Base-by-base conservation (phyloP, 2,329 filamentous ascomycete species). In the Elsinoe perseae region DNA sequence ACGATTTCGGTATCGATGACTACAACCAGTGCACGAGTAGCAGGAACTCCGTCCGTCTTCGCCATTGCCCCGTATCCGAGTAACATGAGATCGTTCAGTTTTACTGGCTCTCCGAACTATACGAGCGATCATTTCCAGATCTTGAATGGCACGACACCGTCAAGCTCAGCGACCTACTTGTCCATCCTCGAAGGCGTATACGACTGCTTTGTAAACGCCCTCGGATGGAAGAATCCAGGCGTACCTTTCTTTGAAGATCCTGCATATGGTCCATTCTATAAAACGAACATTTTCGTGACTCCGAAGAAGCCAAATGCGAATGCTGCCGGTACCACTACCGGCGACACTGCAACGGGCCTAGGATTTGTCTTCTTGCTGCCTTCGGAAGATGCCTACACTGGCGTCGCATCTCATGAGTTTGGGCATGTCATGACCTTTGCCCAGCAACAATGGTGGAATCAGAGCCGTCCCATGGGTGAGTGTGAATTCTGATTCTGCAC, bases 341-440 rank as follows among this genome's bases (percentile, higher is more conserved):
- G 70, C 0, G 75, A 78, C 55, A 54, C 50, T 0, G 57, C 60
- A 9, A 65, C 68, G 0, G 76, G 76, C 1, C 64, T 75, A 32
- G 68, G 68, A 16, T 78, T 66, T 59, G 63, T 79, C 42, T 72
- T 77, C 56, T 73, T 79, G 2, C 66, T 73, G 2, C 61, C 68
- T 10, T 57, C 66, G n/a, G 75, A 72, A 57, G 64, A 78, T 34
- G 65, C 67, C 1, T 65, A 63, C 0, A 70, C 75, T 0, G 65
- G 64, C 1, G 69, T 78, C 14, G 72, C 73, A 0, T 73, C 77
- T 4, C 77, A 79, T 57, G 77, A 79, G 61, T 79, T 70, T 50
- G 77, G 76, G 0, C 77, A 79, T 59, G 75, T 68, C 0, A 64
- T 79, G 59, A 74, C 75, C n/a, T 78, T 77, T 56, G 69, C 72